Evolutionary conservation across 202 grass and related monocot genomes (phyloP), one percentile per base, ranked within the genome.

Genomic region (Carex arenaria): DNA sequence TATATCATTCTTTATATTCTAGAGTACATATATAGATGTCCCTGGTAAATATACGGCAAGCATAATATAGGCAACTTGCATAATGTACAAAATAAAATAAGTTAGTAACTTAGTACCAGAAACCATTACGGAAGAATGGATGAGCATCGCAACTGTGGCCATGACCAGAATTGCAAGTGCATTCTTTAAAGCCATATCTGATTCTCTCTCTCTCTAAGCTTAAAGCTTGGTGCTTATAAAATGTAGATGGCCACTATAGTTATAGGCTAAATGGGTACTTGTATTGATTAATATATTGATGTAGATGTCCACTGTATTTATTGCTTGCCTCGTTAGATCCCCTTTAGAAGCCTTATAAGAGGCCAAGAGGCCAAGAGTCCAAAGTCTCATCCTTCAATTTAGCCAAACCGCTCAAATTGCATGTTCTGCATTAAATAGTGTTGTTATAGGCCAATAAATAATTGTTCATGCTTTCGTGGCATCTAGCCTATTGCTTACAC

Each of bases 101-200:
- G 6, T 5, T 49, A 47, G 57, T 80, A 61, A 36, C 34, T 36
- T 36, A 36, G 34, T 36, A 36, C 78, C 78, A 80, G 18, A 18
- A 64, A 80, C 78, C 78, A 80, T 62, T 80, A 42, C 57, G 15
- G 78, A 49, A 80, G 78, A 80, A 59, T 64, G 54, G 26, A 79
- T 79, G 28, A 57, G 2, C 78, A 80, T 49, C 17, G 59, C 78
- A 15, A 80, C 17, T 64, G 61, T 64, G 78, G 56, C 59, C 60
- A 80, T 62, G 55, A 45, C 10, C 11, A 80, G 31, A 13, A 17
- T 45, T 10, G 47, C 15, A 17, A 80, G 57, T 19, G 23, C 78
- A 80, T 80, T 61, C 63, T 64, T 64, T 0, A 15, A 64, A 64
- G 10, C 78, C 77, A 80, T 80, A 23, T 80, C 56, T 34, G 1